phyloP scores from a whole-genome alignment of 2,329 filamentous ascomycete genomes.

The Onygenales sp. region DNA sequence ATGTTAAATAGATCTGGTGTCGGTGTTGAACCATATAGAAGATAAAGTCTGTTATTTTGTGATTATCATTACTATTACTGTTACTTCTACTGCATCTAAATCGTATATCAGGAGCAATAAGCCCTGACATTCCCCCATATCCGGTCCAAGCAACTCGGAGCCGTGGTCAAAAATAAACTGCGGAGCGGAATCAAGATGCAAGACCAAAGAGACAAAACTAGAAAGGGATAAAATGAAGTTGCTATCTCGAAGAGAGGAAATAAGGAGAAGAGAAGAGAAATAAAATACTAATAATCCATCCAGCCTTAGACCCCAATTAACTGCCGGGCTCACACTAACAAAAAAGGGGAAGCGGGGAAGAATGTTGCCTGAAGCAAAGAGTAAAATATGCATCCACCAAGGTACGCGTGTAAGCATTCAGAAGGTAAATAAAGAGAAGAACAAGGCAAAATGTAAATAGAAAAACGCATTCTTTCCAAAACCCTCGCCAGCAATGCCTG shows the following conservation, averaged over 20 bases:
- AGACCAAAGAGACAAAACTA: not conserved
- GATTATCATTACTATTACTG: no score
- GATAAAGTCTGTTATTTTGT: no score
- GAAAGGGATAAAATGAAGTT: not conserved
- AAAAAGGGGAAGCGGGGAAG: constrained; percentile 2
- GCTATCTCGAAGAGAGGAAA: not conserved
- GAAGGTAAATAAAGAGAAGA: constrained; percentile 10
- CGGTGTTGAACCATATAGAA: no score
- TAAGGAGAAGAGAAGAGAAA: not conserved
- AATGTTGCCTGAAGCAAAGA: not conserved
- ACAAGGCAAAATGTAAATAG: constrained; percentile 8
- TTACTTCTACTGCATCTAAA: no score
- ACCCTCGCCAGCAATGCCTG: constrained; percentile 6
- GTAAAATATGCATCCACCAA: no score
- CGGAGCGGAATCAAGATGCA: no score
- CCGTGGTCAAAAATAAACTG: no score
- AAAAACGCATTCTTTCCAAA: constrained; percentile 5
- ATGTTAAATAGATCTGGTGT: not conserved
- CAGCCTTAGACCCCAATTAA: not conserved
- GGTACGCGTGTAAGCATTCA: no score
- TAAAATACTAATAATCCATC: not conserved
- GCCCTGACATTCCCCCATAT: no score
- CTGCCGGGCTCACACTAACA: not conserved
- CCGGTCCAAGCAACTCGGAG: no score
- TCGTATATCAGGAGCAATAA: no score